These are phyloP conservation scores for Clavariopsis aquatica DNA, from an alignment of 495 filamentous ascomycete species.

Conservation along the genomic window DNA sequence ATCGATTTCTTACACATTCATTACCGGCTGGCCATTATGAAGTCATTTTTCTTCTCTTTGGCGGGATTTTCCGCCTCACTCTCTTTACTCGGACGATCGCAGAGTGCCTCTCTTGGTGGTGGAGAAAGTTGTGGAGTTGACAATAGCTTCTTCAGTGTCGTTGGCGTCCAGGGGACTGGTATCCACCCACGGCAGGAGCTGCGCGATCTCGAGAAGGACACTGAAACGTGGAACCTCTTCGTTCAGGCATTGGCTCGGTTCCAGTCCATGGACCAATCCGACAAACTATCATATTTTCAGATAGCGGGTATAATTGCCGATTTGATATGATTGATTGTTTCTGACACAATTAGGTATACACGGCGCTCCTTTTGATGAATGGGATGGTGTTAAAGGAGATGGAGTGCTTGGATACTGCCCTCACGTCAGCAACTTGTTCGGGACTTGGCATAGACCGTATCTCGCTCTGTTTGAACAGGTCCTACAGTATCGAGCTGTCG, in stretches of 20 bases:
- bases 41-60: constrained; percentile 14
- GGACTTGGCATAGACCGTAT: constrained; percentile 28
- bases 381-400: constrained; percentile 19
- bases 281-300: constrained; percentile 40
- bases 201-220: constrained; percentile 36
- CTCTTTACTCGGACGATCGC: not conserved
- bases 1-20: constrained; percentile 16
- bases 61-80: not conserved
- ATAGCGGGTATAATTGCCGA: constrained; percentile 35
- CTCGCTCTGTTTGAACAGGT: constrained; percentile 27
- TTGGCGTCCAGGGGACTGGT: constrained; percentile 34
- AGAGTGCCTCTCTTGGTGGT: not conserved
- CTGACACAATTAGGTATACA: constrained; percentile 19
- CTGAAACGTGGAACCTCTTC: constrained; percentile 42
- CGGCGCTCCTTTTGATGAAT: constrained; percentile 20
- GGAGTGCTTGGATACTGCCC: constrained; percentile 20
- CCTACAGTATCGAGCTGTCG: constrained; percentile 15
- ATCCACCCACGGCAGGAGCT: constrained; percentile 41
- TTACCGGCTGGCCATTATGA: constrained; percentile 20
- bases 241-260: constrained; percentile 39
- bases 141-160: constrained; percentile 27
- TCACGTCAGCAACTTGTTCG: constrained; percentile 28
- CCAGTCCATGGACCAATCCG: constrained; percentile 35
- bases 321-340: not conserved
- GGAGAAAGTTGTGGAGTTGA: constrained; percentile 11